Evolutionary conservation across 1,139 yeast species (phyloP).

Genomic region (Yamadazyma dendronema): DNA sequence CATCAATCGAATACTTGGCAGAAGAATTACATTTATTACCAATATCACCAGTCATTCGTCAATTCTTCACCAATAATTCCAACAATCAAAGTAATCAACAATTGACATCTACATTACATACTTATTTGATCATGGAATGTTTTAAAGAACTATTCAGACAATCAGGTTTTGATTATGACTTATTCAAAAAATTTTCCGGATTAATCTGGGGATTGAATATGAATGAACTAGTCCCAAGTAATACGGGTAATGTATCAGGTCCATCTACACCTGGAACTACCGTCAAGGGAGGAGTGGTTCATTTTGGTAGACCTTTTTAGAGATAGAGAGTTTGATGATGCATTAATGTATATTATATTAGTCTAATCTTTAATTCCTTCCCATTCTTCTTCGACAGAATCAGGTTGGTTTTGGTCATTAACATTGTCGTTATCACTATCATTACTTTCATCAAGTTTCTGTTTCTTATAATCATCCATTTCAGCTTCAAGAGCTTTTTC

Average conservation of each 20-base stretch:
- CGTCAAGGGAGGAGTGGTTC: slow-evolving; percentile 27
- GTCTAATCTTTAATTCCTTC: slow-evolving; percentile 21
- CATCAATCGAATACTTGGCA: slow-evolving; percentile 50
- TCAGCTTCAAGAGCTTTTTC: slow-evolving; percentile 17
- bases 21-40: slow-evolving; percentile 59
- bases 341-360: slow-evolving; percentile 11
- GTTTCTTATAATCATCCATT: slow-evolving; percentile 16
- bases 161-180: slow-evolving; percentile 32
- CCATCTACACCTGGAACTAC: slow-evolving; percentile 27
- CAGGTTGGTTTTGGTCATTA: slow-evolving; percentile 16
- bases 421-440: slow-evolving; percentile 9
- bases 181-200: slow-evolving; percentile 47
- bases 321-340: slow-evolving; percentile 8
- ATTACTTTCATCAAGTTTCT: slow-evolving; percentile 18
- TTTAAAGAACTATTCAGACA: slow-evolving; percentile 54
- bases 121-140: slow-evolving; percentile 57
- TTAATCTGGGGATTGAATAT: slow-evolving; percentile 52
- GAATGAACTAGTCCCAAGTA: slow-evolving; percentile 14
- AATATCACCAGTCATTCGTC: slow-evolving; percentile 49
- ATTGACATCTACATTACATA: slow-evolving; percentile 48
- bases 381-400: slow-evolving; percentile 23
- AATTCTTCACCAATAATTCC: slow-evolving; percentile 41
- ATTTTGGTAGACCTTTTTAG: slow-evolving; percentile 35
- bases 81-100: slow-evolving; percentile 37
- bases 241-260: slow-evolving; percentile 9